These are phyloP conservation scores for Nicotiana attenuata DNA, from an alignment of 257 asterid genomes.

Conservation along the genomic window DNA sequence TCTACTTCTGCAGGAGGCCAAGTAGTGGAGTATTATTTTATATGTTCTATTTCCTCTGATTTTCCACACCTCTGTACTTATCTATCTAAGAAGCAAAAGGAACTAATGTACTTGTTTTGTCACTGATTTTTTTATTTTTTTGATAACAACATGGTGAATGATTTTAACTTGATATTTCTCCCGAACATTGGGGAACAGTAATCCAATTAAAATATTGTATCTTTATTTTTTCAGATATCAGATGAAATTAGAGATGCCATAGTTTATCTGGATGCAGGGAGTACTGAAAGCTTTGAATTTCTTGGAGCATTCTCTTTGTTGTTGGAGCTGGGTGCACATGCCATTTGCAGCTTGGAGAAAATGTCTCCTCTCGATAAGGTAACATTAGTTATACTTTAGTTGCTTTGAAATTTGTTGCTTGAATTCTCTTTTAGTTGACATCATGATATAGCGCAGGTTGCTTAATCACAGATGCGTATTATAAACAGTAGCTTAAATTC, in stretches of 20 bases:
- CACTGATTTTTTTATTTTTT: not conserved
- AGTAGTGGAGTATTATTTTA: not conserved
- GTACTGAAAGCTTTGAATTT: slow-evolving; percentile 82
- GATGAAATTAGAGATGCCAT: slow-evolving; percentile 73
- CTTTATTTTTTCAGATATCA: slow-evolving; percentile 46
- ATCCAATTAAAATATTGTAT: not conserved
- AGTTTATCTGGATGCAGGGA: slow-evolving; percentile 90
- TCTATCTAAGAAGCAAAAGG: not conserved
- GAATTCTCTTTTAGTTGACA: not conserved
- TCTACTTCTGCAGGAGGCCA: not conserved
- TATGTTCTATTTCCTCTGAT: not conserved
- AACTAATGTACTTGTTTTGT: not conserved
- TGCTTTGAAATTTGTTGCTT: not conserved
- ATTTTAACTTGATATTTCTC: not conserved
- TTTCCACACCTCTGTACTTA: not conserved
- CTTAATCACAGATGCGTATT: not conserved
- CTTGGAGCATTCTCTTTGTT: slow-evolving; percentile 78
- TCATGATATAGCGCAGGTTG: slow-evolving; percentile 1
- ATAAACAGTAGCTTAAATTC: no score
- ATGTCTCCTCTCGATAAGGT: slow-evolving; percentile 74
- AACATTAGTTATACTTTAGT: slow-evolving; percentile 2
- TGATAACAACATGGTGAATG: not conserved
- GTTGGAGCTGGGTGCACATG: slow-evolving; percentile 81
- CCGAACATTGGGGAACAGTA: not conserved
- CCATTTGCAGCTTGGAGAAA: slow-evolving; percentile 90